Conservation (phyloP, 495 filamentous ascomycete genomes). For the Lepraria neglecta region DNA sequence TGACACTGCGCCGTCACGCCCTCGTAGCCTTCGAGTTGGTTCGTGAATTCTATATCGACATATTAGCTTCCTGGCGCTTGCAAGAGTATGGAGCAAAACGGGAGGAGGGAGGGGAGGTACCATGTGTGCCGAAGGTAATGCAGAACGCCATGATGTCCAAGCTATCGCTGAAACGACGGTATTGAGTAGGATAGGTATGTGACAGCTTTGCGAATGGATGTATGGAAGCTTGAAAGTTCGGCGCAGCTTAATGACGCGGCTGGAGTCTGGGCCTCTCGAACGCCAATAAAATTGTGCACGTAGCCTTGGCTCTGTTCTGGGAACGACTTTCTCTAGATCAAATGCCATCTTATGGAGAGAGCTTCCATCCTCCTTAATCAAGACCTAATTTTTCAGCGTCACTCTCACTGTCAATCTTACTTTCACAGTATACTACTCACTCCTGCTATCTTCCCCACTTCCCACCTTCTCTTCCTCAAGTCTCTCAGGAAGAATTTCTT, state of each 20-base stretch:
- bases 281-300: not conserved
- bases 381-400: no score
- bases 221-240: no score
- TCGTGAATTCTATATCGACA: slow-evolving; percentile 43
- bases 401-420: no score
- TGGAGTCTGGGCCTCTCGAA: not conserved
- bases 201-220: not conserved
- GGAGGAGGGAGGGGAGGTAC: slow-evolving; percentile 17
- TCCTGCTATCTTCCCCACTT: no score
- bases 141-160: slow-evolving; percentile 44
- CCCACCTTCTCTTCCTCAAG: no score
- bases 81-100: slow-evolving; percentile 10
- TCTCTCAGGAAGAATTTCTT: no score
- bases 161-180: not conserved
- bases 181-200: not conserved
- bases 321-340: no score
- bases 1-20: slow-evolving; percentile 49
- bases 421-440: no score
- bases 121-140: slow-evolving; percentile 51
- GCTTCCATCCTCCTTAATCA: no score
- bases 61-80: slow-evolving; percentile 2
- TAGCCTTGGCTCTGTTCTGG: not conserved
- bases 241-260: not conserved
- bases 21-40: slow-evolving; percentile 49
- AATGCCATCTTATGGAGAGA: no score